Evolutionary conservation across 768 basidiomycete genomes (phyloP).

Genomic region (Mycena polygramma): DNA sequence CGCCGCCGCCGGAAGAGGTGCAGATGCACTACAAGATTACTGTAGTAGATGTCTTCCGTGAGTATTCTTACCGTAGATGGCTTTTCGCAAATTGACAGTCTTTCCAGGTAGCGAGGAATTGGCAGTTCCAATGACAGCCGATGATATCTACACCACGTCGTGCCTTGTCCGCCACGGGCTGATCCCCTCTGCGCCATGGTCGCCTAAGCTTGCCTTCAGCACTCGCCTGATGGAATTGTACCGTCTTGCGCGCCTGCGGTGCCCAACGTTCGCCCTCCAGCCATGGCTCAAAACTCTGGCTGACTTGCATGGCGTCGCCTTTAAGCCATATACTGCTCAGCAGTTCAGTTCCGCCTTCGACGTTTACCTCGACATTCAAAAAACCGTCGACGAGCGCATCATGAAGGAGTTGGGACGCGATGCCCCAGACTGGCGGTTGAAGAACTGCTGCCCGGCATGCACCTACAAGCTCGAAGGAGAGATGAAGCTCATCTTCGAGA

Average conservation of each 20-base stretch:
- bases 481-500: not conserved
- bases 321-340: not conserved
- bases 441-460: constrained; percentile 8
- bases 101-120: not conserved
- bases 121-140: not conserved
- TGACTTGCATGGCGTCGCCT: not conserved
- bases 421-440: constrained; percentile 4
- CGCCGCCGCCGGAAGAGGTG: not conserved
- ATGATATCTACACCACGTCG: not conserved
- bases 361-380: not conserved
- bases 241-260: not conserved
- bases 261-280: not conserved
- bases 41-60: constrained; percentile 1
- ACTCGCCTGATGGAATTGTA: not conserved
- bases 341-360: constrained; percentile 1
- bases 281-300: not conserved
- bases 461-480: constrained; percentile 11
- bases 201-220: not conserved
- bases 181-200: not conserved
- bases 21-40: not conserved
- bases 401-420: not conserved
- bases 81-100: not conserved
- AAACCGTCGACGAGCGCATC: not conserved
- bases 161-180: not conserved
- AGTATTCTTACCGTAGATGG: not conserved